Conservation (phyloP, 2,329 filamentous ascomycete genomes). For the Tolypocladium album region DNA sequence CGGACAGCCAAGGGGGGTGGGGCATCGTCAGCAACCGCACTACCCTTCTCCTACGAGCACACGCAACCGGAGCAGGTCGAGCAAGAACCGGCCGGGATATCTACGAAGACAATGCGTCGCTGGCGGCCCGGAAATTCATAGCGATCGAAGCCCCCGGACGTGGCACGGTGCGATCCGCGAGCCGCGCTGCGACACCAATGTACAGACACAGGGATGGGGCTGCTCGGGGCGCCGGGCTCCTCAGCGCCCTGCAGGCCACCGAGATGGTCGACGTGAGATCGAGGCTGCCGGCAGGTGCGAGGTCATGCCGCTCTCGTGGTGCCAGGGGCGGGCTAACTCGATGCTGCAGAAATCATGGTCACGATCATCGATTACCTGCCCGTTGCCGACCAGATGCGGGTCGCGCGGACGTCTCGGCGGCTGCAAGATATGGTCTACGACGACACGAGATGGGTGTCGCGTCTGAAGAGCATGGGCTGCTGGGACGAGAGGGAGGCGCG, state of each 20-base stretch:
- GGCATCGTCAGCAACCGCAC: background rate
- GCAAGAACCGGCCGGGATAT: background rate
- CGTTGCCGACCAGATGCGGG: slow-evolving; percentile 72
- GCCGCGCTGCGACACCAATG: slow-evolving; percentile 18
- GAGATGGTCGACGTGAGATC: slow-evolving; percentile 72
- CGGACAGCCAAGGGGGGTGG: background rate
- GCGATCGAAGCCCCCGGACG: background rate
- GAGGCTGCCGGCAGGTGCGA: slow-evolving; percentile 67
- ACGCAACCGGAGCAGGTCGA: background rate
- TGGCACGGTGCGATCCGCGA: background rate
- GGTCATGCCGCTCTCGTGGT: background rate
- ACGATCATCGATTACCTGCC: slow-evolving; percentile 84
- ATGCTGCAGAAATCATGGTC: slow-evolving; percentile 63
- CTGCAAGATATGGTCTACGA: slow-evolving; percentile 99
- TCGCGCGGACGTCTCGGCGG: slow-evolving; percentile 72
- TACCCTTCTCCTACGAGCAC: too few species aligned
- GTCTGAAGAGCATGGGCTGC: slow-evolving; percentile 74
- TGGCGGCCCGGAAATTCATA: background rate
- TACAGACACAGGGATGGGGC: slow-evolving; percentile 30
- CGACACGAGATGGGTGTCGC: slow-evolving; percentile 86
- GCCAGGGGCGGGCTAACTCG: background rate
- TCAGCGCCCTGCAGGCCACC: slow-evolving; percentile 69
- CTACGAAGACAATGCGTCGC: background rate
- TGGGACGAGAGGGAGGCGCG: slow-evolving; percentile 89
- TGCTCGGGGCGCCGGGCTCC: slow-evolving; percentile 41